Conservation (phyloP, 192 early-diverging fungal species). For the Entrophospora sp. region DNA sequence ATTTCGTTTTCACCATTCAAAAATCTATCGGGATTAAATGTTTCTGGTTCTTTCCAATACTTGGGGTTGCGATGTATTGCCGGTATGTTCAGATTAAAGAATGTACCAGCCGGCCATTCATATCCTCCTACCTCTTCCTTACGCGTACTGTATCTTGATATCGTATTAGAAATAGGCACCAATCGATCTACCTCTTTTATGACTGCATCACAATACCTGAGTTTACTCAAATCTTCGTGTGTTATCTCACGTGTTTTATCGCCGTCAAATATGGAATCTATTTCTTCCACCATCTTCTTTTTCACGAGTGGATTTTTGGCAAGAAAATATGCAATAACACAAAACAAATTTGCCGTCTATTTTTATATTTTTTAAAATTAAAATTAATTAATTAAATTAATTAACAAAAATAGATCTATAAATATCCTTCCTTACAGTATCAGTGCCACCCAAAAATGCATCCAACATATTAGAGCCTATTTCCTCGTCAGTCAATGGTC, state of each 20-base stretch:
- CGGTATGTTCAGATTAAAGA: neutral
- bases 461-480: neutral
- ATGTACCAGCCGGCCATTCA: neutral
- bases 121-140: neutral
- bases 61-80: neutral
- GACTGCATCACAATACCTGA: neutral
- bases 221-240: neutral
- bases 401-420: no score
- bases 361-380: no score
- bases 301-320: slow-evolving; percentile 4
- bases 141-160: neutral
- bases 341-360: neutral
- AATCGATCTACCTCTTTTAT: neutral
- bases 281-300: neutral
- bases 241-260: neutral
- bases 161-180: neutral
- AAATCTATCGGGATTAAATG: neutral
- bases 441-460: neutral
- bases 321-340: neutral
- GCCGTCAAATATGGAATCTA: neutral
- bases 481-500: neutral
- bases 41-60: neutral
- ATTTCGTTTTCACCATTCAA: neutral
- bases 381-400: no score
- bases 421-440: no score